phyloP scores from a whole-genome alignment of 2,329 filamentous ascomycete species.

The Cryphonectria parasitica region DNA sequence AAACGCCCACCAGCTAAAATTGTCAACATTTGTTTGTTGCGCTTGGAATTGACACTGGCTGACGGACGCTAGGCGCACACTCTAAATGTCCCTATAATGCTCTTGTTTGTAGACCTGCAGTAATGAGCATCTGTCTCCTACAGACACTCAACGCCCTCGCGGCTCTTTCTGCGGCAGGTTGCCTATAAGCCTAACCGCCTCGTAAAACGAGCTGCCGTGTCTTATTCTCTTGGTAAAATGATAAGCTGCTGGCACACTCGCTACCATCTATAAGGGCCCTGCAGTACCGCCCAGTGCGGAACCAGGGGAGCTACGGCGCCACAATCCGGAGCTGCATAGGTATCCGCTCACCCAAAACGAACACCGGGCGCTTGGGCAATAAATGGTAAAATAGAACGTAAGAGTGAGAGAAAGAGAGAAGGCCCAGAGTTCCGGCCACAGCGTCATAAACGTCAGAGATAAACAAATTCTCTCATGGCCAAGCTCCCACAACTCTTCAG shows the following conservation, averaged over 20 bases:
- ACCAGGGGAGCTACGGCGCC: background rate
- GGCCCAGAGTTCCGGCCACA: background rate
- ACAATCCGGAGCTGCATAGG: conserved; percentile 2
- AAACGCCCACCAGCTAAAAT: background rate
- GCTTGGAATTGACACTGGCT: background rate
- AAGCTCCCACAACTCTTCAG: background rate
- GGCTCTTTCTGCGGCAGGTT: background rate
- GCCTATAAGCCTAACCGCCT: background rate
- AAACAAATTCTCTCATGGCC: background rate
- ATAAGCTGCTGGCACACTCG: background rate
- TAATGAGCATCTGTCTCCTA: background rate
- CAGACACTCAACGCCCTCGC: background rate
- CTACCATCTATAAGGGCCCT: too few species aligned
- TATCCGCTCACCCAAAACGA: background rate
- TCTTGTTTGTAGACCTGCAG: background rate
- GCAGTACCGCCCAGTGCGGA: background rate
- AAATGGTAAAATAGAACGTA: background rate
- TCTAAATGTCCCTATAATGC: background rate
- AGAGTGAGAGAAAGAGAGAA: background rate
- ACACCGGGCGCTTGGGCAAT: background rate
- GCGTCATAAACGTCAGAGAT: background rate
- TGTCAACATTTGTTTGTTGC: background rate
- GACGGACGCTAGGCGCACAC: background rate
- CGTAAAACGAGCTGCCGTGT: background rate
- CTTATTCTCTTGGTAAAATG: background rate